A percentile compares a stretch with the other conserved stretches of the same genome.
phyloP scores from a whole-genome alignment of 2,329 filamentous ascomycete genomes.

The Cadophora sp. region DNA sequence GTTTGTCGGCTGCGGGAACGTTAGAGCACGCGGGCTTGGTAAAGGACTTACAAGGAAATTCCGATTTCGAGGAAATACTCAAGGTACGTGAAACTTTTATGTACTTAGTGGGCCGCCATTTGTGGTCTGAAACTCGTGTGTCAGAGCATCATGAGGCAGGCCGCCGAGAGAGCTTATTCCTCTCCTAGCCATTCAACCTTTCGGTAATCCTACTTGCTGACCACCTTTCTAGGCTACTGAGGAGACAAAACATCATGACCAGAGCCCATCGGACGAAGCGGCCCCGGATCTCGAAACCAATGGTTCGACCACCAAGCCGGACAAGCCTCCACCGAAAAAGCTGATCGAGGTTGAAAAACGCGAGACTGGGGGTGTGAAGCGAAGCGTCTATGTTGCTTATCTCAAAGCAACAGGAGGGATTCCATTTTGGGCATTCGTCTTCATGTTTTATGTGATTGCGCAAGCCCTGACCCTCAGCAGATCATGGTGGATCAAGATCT shows the following conservation, averaged over 20 bases:
- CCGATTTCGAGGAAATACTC: conserved; percentile 25
- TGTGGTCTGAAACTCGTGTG: too few relatives aligned
- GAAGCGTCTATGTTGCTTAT: conserved; percentile 69
- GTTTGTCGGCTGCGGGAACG: conserved; percentile 47
- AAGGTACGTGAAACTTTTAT: conserved; percentile 15
- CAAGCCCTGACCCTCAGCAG: conserved; percentile 47
- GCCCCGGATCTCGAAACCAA: conserved; percentile 6
- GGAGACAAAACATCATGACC: conserved; percentile 15
- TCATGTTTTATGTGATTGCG: conserved; percentile 57
- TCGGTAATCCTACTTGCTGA: conserved; percentile 2
- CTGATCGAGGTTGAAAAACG: conserved; percentile 71
- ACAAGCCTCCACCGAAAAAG: conserved; percentile 25
- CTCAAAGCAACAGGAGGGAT: conserved; percentile 68
- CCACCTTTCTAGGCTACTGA: conserved; percentile 13
- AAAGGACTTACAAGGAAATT: conserved; percentile 22
- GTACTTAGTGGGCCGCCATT: too few relatives aligned
- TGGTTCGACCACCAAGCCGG: conserved; percentile 9
- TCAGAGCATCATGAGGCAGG: too few relatives aligned
- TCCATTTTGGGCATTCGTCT: conserved; percentile 62
- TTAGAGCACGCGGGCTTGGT: conserved; percentile 28
- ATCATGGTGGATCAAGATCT: conserved; percentile 68
- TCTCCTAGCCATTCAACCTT: not conserved
- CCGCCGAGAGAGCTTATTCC: not conserved
- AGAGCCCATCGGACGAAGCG: not conserved
- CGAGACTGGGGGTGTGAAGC: conserved; percentile 71